Evolutionary conservation across 169 alveolate species (phyloP).

Genomic region (Besnoitia besnoiti): DNA sequence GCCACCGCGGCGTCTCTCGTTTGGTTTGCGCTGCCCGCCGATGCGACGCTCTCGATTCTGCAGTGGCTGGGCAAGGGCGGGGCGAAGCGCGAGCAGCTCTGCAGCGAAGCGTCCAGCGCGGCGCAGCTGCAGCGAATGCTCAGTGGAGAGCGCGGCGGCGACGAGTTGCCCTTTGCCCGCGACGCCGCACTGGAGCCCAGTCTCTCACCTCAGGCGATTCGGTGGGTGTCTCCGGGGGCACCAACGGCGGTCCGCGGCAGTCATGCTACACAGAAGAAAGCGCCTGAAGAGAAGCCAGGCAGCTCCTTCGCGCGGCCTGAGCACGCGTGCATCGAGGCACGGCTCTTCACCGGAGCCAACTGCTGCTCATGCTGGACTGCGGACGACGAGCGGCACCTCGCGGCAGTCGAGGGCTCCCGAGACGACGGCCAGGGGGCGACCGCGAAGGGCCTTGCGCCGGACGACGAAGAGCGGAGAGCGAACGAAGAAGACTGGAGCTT

Average conservation of each 20-base stretch:
- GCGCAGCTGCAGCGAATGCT: neutral
- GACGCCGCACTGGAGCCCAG: neutral
- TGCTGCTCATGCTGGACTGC: neutral
- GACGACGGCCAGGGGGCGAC: neutral
- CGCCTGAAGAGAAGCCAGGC: neutral
- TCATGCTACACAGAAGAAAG: neutral
- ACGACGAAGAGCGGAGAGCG: neutral
- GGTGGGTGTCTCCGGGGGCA: neutral
- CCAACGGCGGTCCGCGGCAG: neutral
- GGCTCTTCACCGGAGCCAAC: neutral
- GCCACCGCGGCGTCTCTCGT: neutral
- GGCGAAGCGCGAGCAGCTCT: neutral
- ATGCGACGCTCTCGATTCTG: neutral
- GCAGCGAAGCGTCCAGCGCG: neutral
- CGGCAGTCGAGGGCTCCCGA: neutral
- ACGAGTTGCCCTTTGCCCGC: neutral
- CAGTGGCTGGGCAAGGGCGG: neutral
- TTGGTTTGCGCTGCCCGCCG: constrained; percentile 52
- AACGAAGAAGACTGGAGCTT: neutral
- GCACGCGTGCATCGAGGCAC: neutral
- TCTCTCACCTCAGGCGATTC: neutral
- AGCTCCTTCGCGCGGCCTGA: neutral
- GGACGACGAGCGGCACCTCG: neutral
- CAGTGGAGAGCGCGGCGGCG: neutral
- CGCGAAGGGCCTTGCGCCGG: neutral